Evolutionary conservation across 495 filamentous ascomycete genomes (phyloP), one percentile per base, ranked within the genome.

Genomic region (Penicillium diatomitis): DNA sequence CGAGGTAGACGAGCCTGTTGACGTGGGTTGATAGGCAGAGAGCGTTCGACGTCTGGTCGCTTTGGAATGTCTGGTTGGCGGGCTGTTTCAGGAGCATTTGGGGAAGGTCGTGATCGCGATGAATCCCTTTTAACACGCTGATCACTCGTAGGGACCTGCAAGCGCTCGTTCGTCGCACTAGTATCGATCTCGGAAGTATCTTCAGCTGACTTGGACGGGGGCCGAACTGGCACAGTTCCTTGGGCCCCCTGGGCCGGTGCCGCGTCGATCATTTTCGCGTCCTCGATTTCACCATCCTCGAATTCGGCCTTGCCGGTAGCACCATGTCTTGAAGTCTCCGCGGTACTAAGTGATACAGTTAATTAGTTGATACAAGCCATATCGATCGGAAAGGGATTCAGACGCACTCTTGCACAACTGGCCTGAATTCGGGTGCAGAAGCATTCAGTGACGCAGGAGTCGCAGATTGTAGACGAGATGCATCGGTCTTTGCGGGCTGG

Each of bases 231-330:
- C 20, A 20, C 20, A 20, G 20, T 6, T 56, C 55, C 5, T 58
- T 49, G 1, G 39, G 8, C 28, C 41, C 53, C 33, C 45, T 62
- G 3, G 20, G 48, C 40, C 45, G 66, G 28, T 12, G 46, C 57
- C 35, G 50, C 55, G 59, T 75, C 66, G 8, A 52, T 48, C 65
- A 73, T 71, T 53, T 78, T 83, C 8, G 72, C 73, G 65, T 89
- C 83, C 55, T 86, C 82, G 32, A 88, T 85, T 56, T 90, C 86
- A 28, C 85, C 86, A 66, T 89, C 86, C 60, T 89, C 86, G 43
- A 84, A 84, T 57, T 90, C 86, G 7, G 61, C 49, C 41, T 65
- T 70, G 8, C 67, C 52, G 38, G 48, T 31, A 7, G 35, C 55
- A 54, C 51, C 62, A 38, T 53, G 56, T 32, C 59, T 66, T 12